phyloP scores from a whole-genome alignment of 2,329 filamentous ascomycete species.

The Amauroascus niger region DNA sequence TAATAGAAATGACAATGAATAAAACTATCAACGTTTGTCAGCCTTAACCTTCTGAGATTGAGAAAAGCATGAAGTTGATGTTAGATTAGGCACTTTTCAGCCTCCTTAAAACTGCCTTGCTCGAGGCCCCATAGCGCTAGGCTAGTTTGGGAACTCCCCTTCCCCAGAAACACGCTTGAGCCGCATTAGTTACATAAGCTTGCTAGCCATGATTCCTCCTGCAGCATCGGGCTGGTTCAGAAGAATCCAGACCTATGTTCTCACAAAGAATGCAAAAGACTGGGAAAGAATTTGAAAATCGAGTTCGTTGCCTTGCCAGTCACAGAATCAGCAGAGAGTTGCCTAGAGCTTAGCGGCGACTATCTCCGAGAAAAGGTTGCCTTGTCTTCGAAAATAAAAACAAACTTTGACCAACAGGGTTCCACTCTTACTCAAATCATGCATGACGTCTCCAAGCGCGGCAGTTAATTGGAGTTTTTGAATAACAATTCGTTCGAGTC shows the following conservation, averaged over 20 bases:
- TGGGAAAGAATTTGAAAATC: not conserved
- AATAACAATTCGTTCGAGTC: not conserved
- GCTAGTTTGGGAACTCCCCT: not conserved
- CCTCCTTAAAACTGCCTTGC: conserved; percentile 1
- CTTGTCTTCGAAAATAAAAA: too few relatives aligned
- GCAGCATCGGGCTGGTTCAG: too few relatives aligned
- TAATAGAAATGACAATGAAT: not conserved
- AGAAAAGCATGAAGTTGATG: not conserved
- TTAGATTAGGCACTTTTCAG: conserved; percentile 3
- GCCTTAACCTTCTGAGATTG: not conserved
- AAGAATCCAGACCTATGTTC: not conserved
- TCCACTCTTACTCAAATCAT: not conserved
- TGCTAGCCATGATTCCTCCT: too few relatives aligned
- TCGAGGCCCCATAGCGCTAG: not conserved
- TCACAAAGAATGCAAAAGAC: not conserved
- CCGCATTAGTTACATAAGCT: not conserved
- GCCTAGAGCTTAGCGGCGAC: not conserved
- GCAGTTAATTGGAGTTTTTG: not conserved
- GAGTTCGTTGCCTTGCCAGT: conserved; percentile 1
- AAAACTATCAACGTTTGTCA: not conserved
- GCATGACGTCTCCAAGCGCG: not conserved
- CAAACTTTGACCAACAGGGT: too few relatives aligned
- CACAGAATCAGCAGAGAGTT: not conserved
- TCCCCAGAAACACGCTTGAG: not conserved
- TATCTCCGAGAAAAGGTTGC: not conserved